These are phyloP conservation scores for Fraxinus pennsylvanica DNA, from an alignment of 257 asterid genomes.

Conservation along the genomic window DNA sequence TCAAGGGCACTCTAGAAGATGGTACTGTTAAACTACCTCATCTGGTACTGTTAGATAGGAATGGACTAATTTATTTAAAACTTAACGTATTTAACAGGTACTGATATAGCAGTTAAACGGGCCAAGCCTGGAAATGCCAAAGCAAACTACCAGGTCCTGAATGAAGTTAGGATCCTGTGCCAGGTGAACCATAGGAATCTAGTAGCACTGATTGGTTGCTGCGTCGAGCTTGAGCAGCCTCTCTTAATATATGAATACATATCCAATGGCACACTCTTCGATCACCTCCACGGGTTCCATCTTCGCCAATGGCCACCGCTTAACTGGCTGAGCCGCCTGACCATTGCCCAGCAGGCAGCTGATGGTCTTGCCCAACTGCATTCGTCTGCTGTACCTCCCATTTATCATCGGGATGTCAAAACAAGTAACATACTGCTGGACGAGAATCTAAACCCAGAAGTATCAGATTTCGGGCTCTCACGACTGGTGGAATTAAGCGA, in stretches of 20 bases:
- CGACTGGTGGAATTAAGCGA: slow-evolving; percentile 50
- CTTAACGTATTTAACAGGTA: not conserved
- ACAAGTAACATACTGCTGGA: slow-evolving; percentile 54
- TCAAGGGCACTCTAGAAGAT: slow-evolving; percentile 53
- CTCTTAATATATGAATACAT: slow-evolving; percentile 51
- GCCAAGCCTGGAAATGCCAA: slow-evolving; percentile 58
- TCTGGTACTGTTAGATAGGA: no score
- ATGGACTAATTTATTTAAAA: not conserved
- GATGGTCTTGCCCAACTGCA: slow-evolving; percentile 62
- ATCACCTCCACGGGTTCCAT: slow-evolving; percentile 44
- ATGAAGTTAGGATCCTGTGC: slow-evolving; percentile 59
- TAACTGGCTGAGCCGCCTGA: slow-evolving; percentile 46
- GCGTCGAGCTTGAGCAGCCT: slow-evolving; percentile 62
- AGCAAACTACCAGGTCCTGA: slow-evolving; percentile 54
- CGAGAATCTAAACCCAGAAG: slow-evolving; percentile 54
- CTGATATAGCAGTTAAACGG: slow-evolving; percentile 51
- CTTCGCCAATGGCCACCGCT: slow-evolving; percentile 32
- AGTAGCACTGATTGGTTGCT: slow-evolving; percentile 54
- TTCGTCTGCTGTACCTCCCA: slow-evolving; percentile 55
- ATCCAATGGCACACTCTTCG: slow-evolving; percentile 54
- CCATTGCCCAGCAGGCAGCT: slow-evolving; percentile 46
- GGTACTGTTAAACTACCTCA: slow-evolving; percentile 22
- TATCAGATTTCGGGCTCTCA: slow-evolving; percentile 64
- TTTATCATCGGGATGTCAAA: slow-evolving; percentile 62
- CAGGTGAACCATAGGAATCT: slow-evolving; percentile 63